Evolutionary conservation across 805 yeast genomes (phyloP), one percentile per base, ranked within the genome.

Genomic region (Candida mattraensis): DNA sequence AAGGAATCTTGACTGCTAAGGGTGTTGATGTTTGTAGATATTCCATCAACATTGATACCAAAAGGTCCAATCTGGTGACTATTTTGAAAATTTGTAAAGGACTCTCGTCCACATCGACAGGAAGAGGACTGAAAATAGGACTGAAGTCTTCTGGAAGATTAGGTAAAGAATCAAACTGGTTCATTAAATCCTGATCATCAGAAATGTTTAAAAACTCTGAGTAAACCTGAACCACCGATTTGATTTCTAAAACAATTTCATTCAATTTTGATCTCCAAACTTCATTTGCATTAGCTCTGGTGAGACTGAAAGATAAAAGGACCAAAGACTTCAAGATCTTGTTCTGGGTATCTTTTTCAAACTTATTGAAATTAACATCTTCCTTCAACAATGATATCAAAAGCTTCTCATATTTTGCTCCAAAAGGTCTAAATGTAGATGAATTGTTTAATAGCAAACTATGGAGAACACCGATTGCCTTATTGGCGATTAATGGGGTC

Each of bases 361-460:
- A 66, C 30, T 56, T 64, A 11, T 54, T 52, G 48, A 62, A 71
- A 51, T 55, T 61, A 5, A 38, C 49, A 24, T 53, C 64, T 36
- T 49, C 55, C 24, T 40, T 53, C 24, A 69, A 57, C 40, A 74
- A 53, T 5, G 45, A 47, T 7, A 64, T 40, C 19, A 80, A 58
- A 19, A 66, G 70, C 9, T 54, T 58, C 48, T 79, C 78, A 45
- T 74, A 76, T 48, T 78, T 81, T 39, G 77, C 72, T 4, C 82
- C 83, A 61, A 70, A 81, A 10, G 95, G 95, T 58, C 89, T 75
- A 54, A 86, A 85, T 2, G 94, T 83, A 2, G 93, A 84, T 1
- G 94, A 73, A 51, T 87, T 83, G 38, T 72, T 64, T 25, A 60
- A 55, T 21, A 83, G 63, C 17, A 81, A 53, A 20, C 57, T 63